These are phyloP conservation scores for Bolboschoenus planiculmis DNA, from an alignment of 176 grass and related monocot species.

Conservation along the genomic window DNA sequence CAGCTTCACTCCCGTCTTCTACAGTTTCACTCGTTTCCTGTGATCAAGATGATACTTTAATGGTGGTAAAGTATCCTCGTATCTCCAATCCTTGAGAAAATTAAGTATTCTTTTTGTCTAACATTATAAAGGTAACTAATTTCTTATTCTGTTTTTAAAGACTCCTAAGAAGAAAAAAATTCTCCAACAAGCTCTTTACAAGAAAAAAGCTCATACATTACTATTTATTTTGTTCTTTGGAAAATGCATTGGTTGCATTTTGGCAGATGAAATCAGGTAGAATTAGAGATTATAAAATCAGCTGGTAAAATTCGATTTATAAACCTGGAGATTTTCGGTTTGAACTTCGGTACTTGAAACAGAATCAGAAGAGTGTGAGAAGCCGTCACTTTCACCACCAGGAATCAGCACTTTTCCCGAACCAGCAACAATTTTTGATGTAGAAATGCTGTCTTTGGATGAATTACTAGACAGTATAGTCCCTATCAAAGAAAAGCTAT, in stretches of 20 bases:
- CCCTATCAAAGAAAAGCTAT: constrained; percentile 17
- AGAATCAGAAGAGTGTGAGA: constrained; percentile 18
- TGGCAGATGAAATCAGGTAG: constrained; percentile 3
- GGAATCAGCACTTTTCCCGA: constrained; percentile 52
- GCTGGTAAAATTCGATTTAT: not conserved
- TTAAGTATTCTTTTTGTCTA: not conserved
- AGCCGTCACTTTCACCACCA: constrained; percentile 39
- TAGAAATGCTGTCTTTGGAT: constrained; percentile 13
- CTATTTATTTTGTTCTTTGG: constrained; percentile 7
- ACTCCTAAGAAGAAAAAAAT: not conserved
- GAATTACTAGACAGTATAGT: constrained; percentile 25
- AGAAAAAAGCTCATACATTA: not conserved
- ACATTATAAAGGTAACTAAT: not conserved
- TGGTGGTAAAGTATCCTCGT: constrained; percentile 13
- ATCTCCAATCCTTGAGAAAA: not conserved
- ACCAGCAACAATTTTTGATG: constrained; percentile 16
- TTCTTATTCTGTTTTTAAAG: constrained; percentile 7
- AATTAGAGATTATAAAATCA: not conserved
- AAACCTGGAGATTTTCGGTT: constrained; percentile 40
- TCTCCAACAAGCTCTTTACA: not conserved
- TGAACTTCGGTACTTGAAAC: not conserved
- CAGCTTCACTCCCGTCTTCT: constrained; percentile 5
- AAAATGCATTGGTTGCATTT: not conserved
- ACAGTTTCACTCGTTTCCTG: constrained; percentile 38
- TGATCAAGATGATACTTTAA: not conserved